Evolutionary conservation across 495 filamentous ascomycete genomes (phyloP).

Genomic region (Neurospora discreta): DNA sequence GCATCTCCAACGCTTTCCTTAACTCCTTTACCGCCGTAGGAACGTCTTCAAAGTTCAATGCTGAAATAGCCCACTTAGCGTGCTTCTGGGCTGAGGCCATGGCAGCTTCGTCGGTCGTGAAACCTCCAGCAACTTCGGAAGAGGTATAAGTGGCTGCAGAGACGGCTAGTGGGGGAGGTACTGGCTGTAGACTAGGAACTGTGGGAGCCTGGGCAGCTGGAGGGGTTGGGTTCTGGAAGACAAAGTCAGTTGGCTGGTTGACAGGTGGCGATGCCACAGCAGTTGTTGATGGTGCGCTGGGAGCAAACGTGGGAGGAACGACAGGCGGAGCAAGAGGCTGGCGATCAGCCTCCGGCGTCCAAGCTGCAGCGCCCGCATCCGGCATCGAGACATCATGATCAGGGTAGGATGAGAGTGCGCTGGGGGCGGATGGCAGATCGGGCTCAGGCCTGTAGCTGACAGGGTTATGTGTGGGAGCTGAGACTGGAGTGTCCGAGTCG

Average conservation of each 20-base stretch:
- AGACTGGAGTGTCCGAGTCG: constrained; percentile 11
- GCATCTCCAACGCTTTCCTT: constrained; percentile 54
- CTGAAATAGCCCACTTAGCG: constrained; percentile 94
- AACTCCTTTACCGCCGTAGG: constrained; percentile 82
- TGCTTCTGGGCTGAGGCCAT: constrained; percentile 83
- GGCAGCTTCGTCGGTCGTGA: constrained; percentile 55
- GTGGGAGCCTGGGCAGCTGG: constrained; percentile 6
- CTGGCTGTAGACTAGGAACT: not conserved
- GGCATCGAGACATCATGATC: constrained; percentile 8
- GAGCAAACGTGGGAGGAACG: constrained; percentile 19
- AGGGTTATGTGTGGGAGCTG: constrained; percentile 11
- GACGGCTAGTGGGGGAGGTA: constrained; percentile 2
- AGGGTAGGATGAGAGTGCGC: constrained; percentile 6
- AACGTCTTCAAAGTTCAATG: constrained; percentile 92
- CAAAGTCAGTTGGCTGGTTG: constrained; percentile 12
- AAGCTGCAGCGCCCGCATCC: not conserved
- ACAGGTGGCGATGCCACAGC: constrained; percentile 20
- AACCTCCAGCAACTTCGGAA: constrained; percentile 3
- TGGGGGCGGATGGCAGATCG: constrained; percentile 8
- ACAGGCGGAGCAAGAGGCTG: constrained; percentile 9
- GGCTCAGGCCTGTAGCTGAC: constrained; percentile 9
- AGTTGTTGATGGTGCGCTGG: constrained; percentile 12
- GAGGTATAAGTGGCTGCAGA: constrained; percentile 6
- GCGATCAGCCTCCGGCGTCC: constrained; percentile 2
- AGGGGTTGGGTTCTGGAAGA: constrained; percentile 12